Percentiles rank a stretch among this genome's conserved stretches.
These are phyloP conservation scores for Myotisia sp. DNA, from an alignment of 2,329 filamentous ascomycete genomes.

Conservation along the genomic window DNA sequence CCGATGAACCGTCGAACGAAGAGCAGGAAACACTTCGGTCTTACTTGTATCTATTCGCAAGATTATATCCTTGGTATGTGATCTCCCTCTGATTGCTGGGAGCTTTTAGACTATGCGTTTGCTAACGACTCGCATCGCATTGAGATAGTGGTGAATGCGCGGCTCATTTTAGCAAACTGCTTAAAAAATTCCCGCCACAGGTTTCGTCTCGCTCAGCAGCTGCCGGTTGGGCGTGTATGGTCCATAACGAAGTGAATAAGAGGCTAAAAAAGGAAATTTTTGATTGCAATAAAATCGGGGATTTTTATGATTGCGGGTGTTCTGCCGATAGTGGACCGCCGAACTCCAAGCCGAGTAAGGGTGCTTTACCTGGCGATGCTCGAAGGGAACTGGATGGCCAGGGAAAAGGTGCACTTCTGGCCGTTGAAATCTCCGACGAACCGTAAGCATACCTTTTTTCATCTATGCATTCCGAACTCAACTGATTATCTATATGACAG, in stretches of 20 bases:
- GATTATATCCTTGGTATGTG: slow-evolving; percentile 47
- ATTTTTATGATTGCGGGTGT: slow-evolving; percentile 54
- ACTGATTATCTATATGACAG: too few species aligned
- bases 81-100: not conserved
- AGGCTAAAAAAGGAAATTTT: slow-evolving; percentile 47
- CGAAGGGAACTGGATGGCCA: too few species aligned
- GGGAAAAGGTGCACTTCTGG: too few species aligned
- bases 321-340: slow-evolving; percentile 46
- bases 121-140: too few species aligned
- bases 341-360: too few species aligned
- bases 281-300: slow-evolving; percentile 50
- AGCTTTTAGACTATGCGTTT: too few species aligned
- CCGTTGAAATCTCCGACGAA: too few species aligned
- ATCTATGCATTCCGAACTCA: too few species aligned
- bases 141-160: slow-evolving; percentile 47
- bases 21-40: slow-evolving; percentile 45
- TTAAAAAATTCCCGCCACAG: slow-evolving; percentile 50
- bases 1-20: slow-evolving; percentile 46
- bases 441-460: too few species aligned
- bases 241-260: slow-evolving; percentile 53
- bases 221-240: slow-evolving; percentile 52
- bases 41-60: slow-evolving; percentile 50
- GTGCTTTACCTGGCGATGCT: slow-evolving; percentile 42
- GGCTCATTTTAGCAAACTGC: slow-evolving; percentile 46
- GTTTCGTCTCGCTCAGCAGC: slow-evolving; percentile 47